phyloP scores from a whole-genome alignment of 805 yeast genomes.

The Zygoascus flipseniorum region DNA sequence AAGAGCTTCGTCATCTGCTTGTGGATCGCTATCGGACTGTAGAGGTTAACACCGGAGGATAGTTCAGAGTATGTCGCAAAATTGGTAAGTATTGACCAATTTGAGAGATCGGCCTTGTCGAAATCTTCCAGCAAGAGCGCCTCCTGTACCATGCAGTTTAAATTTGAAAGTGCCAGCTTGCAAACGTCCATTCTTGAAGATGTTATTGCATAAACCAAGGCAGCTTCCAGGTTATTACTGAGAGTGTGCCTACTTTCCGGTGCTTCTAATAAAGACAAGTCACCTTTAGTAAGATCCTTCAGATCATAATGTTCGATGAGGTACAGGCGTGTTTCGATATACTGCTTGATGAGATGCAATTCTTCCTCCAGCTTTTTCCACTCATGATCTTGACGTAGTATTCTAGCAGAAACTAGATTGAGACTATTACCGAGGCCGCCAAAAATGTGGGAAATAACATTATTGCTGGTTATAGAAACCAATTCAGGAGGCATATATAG shows the following conservation, averaged over 20 bases:
- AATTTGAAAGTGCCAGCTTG: slow-evolving; percentile 37
- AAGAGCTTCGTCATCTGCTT: slow-evolving; percentile 46
- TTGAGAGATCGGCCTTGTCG: slow-evolving; percentile 10
- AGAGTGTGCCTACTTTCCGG: slow-evolving; percentile 27
- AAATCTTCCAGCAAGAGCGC: slow-evolving; percentile 18
- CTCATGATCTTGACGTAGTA: slow-evolving; percentile 32
- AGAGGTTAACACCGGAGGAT: slow-evolving; percentile 44
- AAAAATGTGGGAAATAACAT: slow-evolving; percentile 11
- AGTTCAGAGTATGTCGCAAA: slow-evolving; percentile 36
- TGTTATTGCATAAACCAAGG: slow-evolving; percentile 43
- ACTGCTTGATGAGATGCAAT: slow-evolving; percentile 21
- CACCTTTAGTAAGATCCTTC: slow-evolving; percentile 19
- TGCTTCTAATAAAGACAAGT: slow-evolving; percentile 20
- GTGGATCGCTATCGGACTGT: slow-evolving; percentile 64
- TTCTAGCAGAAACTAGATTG: slow-evolving; percentile 32
- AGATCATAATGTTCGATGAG: slow-evolving; percentile 25
- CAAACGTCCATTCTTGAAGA: slow-evolving; percentile 45
- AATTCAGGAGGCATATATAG: neutral
- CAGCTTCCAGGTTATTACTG: slow-evolving; percentile 40
- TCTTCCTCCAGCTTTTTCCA: slow-evolving; percentile 12
- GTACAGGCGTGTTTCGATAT: slow-evolving; percentile 31
- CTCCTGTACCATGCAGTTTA: slow-evolving; percentile 25
- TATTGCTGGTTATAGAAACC: slow-evolving; percentile 3
- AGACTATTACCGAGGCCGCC: slow-evolving; percentile 24
- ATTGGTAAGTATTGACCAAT: slow-evolving; percentile 25